Evolutionary conservation across 352 stramenopile species (phyloP), one percentile per base, ranked within the genome.

Genomic region (Phytophthora quininea): DNA sequence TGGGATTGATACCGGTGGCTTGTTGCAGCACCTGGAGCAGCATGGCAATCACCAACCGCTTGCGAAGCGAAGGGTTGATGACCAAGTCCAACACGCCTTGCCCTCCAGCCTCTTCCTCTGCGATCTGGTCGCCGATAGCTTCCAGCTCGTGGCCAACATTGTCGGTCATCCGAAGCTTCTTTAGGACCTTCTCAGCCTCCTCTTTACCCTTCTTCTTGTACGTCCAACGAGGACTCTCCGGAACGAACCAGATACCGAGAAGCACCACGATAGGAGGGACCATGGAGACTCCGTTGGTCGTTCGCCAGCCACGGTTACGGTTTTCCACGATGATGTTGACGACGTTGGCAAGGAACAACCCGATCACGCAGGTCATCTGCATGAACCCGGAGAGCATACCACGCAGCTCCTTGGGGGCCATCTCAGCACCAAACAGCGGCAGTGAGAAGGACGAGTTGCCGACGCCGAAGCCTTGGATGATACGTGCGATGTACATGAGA

Each of bases 201-300:
- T 68, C 68, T 32, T 70, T 66, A 45, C 74, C 67, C 58, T 77
- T 79, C 33, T 79, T 49, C 58, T 74, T 64, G 53, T 79, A 81
- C n/a, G 68, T 70, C 62, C 66, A 85, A 42, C 73, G 71, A 57
- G 76, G 76, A 19, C 58, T 74, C 47, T 85, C 76, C 6, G 76
- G 76, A 24, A 84, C 67, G 10, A 73, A 72, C 54, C 58, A 77
- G 38, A 84, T 75, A 47, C 71, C 69, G 24, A 70, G 32, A 43
- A 80, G 49, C 14, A 85, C 77, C 27, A 82, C 73, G 3, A 77
- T 43, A 4, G 72, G 63, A 14, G 71, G 51, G 2, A 63, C 58
- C 57, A 80, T 77, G 14, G 72, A 70, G 5, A 77, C 62, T 19
- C 61, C 64, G 54, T 80, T 80, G 56, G 73, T 77, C 15, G 58